phyloP scores from a whole-genome alignment of 352 stramenopile genomes.

The Phytophthora podocarpi region DNA sequence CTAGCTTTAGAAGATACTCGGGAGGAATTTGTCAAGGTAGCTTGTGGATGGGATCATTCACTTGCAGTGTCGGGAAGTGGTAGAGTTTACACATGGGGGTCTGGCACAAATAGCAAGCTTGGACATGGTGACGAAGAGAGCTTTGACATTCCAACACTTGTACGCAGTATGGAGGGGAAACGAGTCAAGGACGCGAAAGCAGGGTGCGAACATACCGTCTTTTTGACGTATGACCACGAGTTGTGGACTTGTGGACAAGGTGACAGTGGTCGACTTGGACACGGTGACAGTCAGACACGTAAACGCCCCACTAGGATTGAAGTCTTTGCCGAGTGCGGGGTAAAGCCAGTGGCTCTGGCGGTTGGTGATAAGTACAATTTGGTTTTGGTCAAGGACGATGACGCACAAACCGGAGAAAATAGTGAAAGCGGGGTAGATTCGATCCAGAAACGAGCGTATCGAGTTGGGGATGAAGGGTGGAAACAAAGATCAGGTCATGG shows the following conservation, averaged over 20 bases:
- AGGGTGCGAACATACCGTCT: slow-evolving; percentile 80
- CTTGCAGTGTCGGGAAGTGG: slow-evolving; percentile 66
- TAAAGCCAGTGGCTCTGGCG: slow-evolving; percentile 74
- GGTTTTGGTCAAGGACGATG: slow-evolving; percentile 61
- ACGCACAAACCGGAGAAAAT: slow-evolving; percentile 12
- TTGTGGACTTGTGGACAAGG: slow-evolving; percentile 85
- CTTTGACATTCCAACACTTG: slow-evolving; percentile 60
- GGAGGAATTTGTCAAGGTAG: slow-evolving; percentile 66
- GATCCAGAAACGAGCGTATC: slow-evolving; percentile 1
- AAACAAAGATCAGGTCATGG: neutral
- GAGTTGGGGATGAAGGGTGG: neutral
- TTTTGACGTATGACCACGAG: slow-evolving; percentile 62
- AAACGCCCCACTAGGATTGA: slow-evolving; percentile 71
- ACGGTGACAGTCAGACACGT: slow-evolving; percentile 65
- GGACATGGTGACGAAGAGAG: slow-evolving; percentile 85
- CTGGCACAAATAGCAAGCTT: slow-evolving; percentile 81
- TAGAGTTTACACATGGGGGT: slow-evolving; percentile 79
- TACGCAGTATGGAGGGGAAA: slow-evolving; percentile 55
- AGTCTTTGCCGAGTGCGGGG: slow-evolving; percentile 46
- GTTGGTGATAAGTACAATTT: slow-evolving; percentile 90
- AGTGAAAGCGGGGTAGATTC: neutral
- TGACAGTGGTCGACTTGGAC: slow-evolving; percentile 78
- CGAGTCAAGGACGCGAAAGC: slow-evolving; percentile 72
- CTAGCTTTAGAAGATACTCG: slow-evolving; percentile 54
- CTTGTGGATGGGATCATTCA: slow-evolving; percentile 87